Evolutionary conservation across 768 basidiomycete species (phyloP).

Genomic region (Rossbeevera mucosa): DNA sequence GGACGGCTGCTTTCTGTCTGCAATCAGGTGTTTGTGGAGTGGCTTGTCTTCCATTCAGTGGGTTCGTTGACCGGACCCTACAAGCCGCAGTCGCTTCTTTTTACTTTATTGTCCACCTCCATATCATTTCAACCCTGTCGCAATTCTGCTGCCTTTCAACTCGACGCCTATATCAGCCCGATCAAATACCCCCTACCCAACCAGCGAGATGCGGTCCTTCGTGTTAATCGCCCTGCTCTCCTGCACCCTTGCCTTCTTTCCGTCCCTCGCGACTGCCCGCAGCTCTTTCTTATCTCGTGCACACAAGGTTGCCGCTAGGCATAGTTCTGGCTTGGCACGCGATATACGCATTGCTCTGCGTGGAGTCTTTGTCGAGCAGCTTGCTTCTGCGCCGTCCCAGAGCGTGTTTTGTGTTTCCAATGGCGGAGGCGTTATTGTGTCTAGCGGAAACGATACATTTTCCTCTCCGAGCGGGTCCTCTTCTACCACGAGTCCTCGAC

Average conservation of each 20-base stretch:
- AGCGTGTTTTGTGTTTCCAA: constrained; percentile 35
- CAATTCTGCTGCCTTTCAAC: background rate
- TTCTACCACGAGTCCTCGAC: constrained; percentile 18
- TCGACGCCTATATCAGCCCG: background rate
- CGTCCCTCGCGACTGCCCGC: constrained; percentile 21
- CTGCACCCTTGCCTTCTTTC: constrained; percentile 25
- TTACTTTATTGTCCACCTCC: constrained; percentile 11
- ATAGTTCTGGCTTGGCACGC: constrained; percentile 57
- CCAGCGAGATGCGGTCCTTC: constrained; percentile 23
- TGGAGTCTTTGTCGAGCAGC: constrained; percentile 46
- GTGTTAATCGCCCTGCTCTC: constrained; percentile 30
- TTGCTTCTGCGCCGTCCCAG: constrained; percentile 24
- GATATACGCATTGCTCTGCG: constrained; percentile 67
- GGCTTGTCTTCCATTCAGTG: constrained; percentile 10
- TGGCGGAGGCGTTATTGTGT: constrained; percentile 19
- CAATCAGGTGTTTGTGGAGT: constrained; percentile 8
- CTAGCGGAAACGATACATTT: constrained; percentile 12
- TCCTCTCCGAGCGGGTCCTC: constrained; percentile 25
- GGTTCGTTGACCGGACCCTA: constrained; percentile 24
- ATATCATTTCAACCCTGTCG: background rate
- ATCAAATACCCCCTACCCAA: background rate
- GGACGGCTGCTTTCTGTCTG: constrained; percentile 5
- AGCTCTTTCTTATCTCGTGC: constrained; percentile 37
- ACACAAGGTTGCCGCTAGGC: constrained; percentile 52
- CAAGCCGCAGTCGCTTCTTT: constrained; percentile 5